These are phyloP conservation scores for Lolium perenne DNA, from an alignment of 176 grass and related monocot genomes.

Conservation along the genomic window DNA sequence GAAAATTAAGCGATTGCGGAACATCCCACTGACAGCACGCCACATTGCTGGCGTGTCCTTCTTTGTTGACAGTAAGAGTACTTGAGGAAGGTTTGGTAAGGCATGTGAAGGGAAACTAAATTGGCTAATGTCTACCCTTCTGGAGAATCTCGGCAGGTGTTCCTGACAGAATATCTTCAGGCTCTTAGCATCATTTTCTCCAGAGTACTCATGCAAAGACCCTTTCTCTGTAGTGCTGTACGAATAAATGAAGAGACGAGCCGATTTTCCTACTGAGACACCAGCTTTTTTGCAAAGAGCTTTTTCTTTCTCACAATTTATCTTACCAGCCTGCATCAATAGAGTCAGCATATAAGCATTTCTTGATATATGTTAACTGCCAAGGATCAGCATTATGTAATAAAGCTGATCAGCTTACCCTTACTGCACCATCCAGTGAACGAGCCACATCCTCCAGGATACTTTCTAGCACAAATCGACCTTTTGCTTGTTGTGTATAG, in stretches of 20 bases:
- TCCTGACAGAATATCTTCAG: constrained; percentile 91
- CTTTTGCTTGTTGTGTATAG: constrained; percentile 64
- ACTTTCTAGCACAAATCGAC: constrained; percentile 63
- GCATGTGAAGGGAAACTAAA: constrained; percentile 62
- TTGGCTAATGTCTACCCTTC: constrained; percentile 59
- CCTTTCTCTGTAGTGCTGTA: constrained; percentile 69
- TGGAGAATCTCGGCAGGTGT: constrained; percentile 91
- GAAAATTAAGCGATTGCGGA: constrained; percentile 66
- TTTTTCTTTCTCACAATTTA: constrained; percentile 79
- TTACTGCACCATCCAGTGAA: constrained; percentile 75
- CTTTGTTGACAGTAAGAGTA: constrained; percentile 81
- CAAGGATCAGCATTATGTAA: not conserved
- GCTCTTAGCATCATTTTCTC: constrained; percentile 71
- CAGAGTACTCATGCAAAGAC: constrained; percentile 87
- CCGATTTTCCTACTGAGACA: constrained; percentile 56
- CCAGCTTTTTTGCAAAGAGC: constrained; percentile 70
- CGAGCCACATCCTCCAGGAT: constrained; percentile 64
- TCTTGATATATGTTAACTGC: constrained; percentile 13
- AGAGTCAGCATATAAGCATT: constrained; percentile 6
- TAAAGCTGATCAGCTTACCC: constrained; percentile 47
- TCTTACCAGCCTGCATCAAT: constrained; percentile 74
- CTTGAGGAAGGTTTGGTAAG: constrained; percentile 69
- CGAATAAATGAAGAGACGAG: constrained; percentile 80
- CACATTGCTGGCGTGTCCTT: constrained; percentile 92
- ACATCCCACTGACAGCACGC: constrained; percentile 85